These are phyloP conservation scores for Rhodocollybia butyracea DNA, from an alignment of 768 basidiomycete species.

Conservation along the genomic window DNA sequence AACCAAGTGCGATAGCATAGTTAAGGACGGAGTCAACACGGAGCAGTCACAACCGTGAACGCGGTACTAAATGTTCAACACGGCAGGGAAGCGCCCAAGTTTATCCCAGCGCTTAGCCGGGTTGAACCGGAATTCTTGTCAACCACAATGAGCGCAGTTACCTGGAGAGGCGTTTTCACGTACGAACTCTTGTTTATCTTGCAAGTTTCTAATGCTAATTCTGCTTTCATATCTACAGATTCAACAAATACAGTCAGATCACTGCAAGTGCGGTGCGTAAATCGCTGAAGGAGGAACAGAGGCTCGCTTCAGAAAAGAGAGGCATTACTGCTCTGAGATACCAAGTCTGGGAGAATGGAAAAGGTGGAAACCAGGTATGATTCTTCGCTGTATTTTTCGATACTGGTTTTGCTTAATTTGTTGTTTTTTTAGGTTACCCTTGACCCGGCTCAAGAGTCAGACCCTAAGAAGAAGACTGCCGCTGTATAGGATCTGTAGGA, in stretches of 20 bases:
- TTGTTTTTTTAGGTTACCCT: background rate
- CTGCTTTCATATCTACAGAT: background rate
- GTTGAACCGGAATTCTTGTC: no score
- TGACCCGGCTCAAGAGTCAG: slow-evolving; percentile 1
- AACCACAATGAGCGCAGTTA: background rate
- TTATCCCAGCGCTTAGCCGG: no score
- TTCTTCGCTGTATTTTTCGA: background rate
- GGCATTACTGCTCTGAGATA: slow-evolving; percentile 74
- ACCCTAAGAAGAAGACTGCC: slow-evolving; percentile 2
- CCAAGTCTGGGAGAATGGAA: slow-evolving; percentile 89
- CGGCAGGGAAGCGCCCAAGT: no score
- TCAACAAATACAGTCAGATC: background rate
- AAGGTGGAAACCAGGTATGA: slow-evolving; percentile 76
- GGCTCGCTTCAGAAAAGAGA: slow-evolving; percentile 84
- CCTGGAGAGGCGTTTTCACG: background rate
- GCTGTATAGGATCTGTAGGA: slow-evolving; percentile 3
- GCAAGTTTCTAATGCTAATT: background rate
- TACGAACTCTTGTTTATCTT: background rate
- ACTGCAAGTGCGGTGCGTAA: background rate
- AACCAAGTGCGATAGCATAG: no score
- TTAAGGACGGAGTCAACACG: no score
- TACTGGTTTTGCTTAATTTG: background rate
- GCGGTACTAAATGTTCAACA: no score
- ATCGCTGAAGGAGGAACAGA: slow-evolving; percentile 86
- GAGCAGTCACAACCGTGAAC: no score